Evolutionary conservation across 2,329 filamentous ascomycete genomes (phyloP).

Genomic region (Epicoccum sorghinum): DNA sequence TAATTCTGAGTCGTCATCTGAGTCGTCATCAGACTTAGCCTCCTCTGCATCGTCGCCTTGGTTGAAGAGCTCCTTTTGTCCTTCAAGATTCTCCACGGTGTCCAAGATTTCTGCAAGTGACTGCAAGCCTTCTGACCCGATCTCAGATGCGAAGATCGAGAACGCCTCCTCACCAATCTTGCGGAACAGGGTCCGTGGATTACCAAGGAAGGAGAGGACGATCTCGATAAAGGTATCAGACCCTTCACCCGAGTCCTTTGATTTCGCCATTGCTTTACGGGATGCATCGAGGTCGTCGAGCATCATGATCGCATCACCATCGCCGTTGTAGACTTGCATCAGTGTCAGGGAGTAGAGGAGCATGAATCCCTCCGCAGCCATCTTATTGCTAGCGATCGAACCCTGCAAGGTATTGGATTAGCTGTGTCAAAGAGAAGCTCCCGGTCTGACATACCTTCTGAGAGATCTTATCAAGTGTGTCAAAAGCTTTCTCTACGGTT

Average conservation of each 20-base stretch:
- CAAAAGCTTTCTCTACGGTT: constrained; percentile 41
- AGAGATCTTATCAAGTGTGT: constrained; percentile 38
- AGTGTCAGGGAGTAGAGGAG: constrained; percentile 84
- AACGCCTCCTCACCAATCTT: constrained; percentile 91
- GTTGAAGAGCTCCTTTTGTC: constrained; percentile 85
- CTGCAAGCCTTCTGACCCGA: constrained; percentile 75
- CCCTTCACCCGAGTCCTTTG: constrained; percentile 30
- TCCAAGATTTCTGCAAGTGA: constrained; percentile 72
- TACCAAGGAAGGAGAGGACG: constrained; percentile 85
- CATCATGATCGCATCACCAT: constrained; percentile 82
- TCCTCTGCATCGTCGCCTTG: constrained; percentile 55
- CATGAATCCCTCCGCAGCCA: constrained; percentile 68
- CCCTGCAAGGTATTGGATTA: constrained; percentile 25
- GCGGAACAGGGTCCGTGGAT: constrained; percentile 81
- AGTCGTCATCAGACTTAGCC: constrained; percentile 54
- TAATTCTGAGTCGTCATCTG: constrained; percentile 54
- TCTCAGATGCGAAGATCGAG: constrained; percentile 75
- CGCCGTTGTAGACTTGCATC: constrained; percentile 88
- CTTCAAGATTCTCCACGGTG: constrained; percentile 79
- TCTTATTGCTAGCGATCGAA: constrained; percentile 36
- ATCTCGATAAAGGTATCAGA: constrained; percentile 73
- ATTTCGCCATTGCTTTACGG: constrained; percentile 65
- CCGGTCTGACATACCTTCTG: constrained; percentile 24
- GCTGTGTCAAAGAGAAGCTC: background rate
- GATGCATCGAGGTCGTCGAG: constrained; percentile 81